Evolutionary conservation across 192 early-diverging fungal genomes (phyloP), one percentile per base, ranked within the genome.

Genomic region (Entomortierella lignicola): DNA sequence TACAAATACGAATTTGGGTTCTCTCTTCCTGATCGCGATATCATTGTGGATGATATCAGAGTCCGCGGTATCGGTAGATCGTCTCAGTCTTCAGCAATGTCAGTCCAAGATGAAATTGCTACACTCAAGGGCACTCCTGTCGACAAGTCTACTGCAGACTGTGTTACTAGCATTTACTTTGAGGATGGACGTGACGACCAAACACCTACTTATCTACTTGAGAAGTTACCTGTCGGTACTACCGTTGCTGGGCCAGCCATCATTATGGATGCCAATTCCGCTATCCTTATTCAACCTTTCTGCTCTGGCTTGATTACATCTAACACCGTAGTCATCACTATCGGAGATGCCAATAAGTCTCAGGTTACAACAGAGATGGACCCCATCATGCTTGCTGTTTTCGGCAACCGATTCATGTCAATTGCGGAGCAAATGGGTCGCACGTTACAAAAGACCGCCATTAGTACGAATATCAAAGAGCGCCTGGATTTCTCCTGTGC

Each of bases 361-460:
- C 73, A 81, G 44, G 72, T 84, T 1, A 84, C 85, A 8, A 89
- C 85, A 0, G 88, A 86, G 55, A 83, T 88, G 61, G 98, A 99
- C 61, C 95, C 96, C 25, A 97, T 99, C 58, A 90, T 92, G 81
- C 84, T 99, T 2, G 90, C 93, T 1, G 92, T 99, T 20, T 96
- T 99, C 82, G 91, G 92, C 1, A 96, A 99, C 84, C 89, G 98
- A 17, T 99, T 99, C 71, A 99, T 99, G 98, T 89, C 86, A 58
- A 98, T 99, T 80, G 98, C 96, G 10, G 97, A 98, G 79, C 97
- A 98, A 82, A 98, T 98, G 97, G 97, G 97, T 20, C 85, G 92
- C 26, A 95, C 97, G 26, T 81, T 98, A 11, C 94, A 98, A 80
- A 95, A 97, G 81, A 99, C 98, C 2, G 86, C 95, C 26, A 93